phyloP scores from a whole-genome alignment of 164 flowering plant species.

The Vitis rupestris region DNA sequence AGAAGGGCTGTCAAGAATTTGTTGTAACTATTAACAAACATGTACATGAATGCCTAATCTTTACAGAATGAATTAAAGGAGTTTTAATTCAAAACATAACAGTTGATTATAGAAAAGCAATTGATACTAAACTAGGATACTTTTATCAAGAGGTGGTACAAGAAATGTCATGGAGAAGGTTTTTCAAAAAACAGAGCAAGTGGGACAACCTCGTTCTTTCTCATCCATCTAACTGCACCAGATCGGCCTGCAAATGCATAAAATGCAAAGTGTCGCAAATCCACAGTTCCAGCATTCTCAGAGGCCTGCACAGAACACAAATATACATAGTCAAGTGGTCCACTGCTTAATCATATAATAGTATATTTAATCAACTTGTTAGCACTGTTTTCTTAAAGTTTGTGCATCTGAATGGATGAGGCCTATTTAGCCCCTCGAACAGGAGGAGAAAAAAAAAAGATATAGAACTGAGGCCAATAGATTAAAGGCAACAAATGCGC shows the following conservation, averaged over 20 bases:
- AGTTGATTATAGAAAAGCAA: background rate
- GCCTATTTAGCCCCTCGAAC: background rate
- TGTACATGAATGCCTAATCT: too few relatives aligned
- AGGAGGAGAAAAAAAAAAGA: background rate
- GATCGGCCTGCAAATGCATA: slow-evolving; percentile 89
- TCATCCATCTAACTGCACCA: slow-evolving; percentile 74
- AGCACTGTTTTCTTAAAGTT: background rate
- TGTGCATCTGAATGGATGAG: background rate
- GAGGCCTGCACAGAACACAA: slow-evolving; percentile 33
- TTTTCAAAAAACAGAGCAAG: background rate
- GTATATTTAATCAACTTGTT: background rate
- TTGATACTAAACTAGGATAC: background rate
- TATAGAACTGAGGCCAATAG: background rate
- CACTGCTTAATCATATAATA: background rate
- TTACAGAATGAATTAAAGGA: too few relatives aligned
- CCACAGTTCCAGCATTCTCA: slow-evolving; percentile 63
- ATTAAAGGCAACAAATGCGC: too few relatives aligned
- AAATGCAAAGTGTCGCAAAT: slow-evolving; percentile 89
- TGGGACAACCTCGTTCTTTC: slow-evolving; percentile 70
- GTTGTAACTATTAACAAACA: too few relatives aligned
- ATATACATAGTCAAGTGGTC: background rate
- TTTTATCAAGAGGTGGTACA: background rate
- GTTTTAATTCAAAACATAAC: background rate
- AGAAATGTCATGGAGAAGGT: background rate
- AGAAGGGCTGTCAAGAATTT: too few relatives aligned